These are phyloP conservation scores for Trichoderma oligosporum DNA, from an alignment of 2,329 filamentous ascomycete genomes.

Conservation along the genomic window DNA sequence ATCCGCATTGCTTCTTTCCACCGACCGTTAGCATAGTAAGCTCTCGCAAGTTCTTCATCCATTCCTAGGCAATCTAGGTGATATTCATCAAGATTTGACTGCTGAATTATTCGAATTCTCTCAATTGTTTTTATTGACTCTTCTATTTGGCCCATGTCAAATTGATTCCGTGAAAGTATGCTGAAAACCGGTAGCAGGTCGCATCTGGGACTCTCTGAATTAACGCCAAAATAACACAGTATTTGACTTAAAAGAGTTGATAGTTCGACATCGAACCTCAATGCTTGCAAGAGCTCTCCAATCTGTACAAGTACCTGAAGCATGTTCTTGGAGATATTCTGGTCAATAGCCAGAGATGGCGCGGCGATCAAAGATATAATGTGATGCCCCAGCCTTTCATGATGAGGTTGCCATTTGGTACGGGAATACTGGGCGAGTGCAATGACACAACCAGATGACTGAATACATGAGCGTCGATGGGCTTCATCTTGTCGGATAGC, in stretches of 20 bases:
- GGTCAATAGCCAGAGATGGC: neutral
- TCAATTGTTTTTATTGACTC: slow-evolving; percentile 3
- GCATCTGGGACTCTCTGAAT: neutral
- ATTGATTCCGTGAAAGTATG: slow-evolving; percentile 1
- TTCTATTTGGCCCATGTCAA: neutral
- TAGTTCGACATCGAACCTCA: neutral
- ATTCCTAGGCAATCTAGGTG: neutral
- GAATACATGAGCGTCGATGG: neutral
- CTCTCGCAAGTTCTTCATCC: slow-evolving; percentile 6
- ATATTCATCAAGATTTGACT: neutral
- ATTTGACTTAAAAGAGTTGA: neutral
- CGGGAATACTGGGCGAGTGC: neutral
- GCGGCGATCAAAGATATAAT: neutral
- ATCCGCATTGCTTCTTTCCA: slow-evolving; percentile 5
- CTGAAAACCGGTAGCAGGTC: neutral
- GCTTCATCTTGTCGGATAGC: slow-evolving; percentile 2
- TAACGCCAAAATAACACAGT: neutral
- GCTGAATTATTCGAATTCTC: neutral
- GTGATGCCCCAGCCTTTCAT: slow-evolving; percentile 4
- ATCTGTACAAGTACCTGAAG: neutral
- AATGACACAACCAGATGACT: slow-evolving; percentile 4
- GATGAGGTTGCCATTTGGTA: slow-evolving; percentile 1
- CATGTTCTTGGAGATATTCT: neutral
- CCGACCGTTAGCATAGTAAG: slow-evolving; percentile 6
- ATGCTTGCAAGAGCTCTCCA: neutral